Percentiles rank a stretch among this genome's conserved stretches.
Evolutionary conservation across 1,284 basidiomycete species (phyloP).

Genomic region (Heliocybe sulcata): DNA sequence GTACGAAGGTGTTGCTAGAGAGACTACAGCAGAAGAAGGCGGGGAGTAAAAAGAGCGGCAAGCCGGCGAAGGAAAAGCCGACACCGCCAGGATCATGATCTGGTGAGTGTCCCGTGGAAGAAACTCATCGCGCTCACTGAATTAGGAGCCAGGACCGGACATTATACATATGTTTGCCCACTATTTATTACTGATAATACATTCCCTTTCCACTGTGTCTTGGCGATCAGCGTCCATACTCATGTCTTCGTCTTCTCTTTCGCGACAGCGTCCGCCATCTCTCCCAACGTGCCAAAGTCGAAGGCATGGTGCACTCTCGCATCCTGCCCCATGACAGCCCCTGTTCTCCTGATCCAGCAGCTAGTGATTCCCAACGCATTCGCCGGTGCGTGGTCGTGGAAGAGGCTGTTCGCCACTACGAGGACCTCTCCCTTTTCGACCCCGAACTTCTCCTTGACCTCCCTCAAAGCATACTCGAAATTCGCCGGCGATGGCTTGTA

Average conservation of each 20-base stretch:
- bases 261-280: conserved; percentile 48
- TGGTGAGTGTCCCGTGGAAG: neutral
- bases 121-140: neutral
- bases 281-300: conserved; percentile 48
- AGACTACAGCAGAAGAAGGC: conserved; percentile 19
- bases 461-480: conserved; percentile 42
- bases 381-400: conserved; percentile 52
- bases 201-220: neutral
- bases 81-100: neutral
- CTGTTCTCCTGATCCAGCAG: conserved; percentile 56
- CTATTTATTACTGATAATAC: neutral
- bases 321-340: conserved; percentile 24
- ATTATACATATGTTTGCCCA: neutral
- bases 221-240: too few species aligned
- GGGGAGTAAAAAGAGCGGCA: neutral
- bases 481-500: conserved; percentile 65
- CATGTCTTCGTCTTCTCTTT: conserved; percentile 16
- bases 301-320: conserved; percentile 28
- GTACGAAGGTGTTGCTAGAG: conserved; percentile 68
- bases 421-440: conserved; percentile 40
- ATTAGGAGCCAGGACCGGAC: too few species aligned
- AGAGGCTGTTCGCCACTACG: conserved; percentile 50
- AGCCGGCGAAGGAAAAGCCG: neutral
- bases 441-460: conserved; percentile 36
- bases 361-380: conserved; percentile 40